phyloP scores from a whole-genome alignment of 2,329 filamentous ascomycete species.

The Nemania sp. region DNA sequence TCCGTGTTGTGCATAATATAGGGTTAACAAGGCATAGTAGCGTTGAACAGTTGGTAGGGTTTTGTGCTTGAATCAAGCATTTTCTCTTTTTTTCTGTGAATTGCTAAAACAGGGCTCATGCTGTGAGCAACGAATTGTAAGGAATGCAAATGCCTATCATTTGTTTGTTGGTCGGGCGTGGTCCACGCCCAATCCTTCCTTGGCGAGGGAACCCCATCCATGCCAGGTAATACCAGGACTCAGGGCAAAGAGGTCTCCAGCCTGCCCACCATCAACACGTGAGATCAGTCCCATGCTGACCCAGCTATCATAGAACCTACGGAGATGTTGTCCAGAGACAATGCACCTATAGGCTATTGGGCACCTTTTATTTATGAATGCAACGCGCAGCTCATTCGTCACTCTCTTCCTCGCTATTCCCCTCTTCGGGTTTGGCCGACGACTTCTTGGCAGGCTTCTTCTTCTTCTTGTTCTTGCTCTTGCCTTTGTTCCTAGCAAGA shows the following conservation, averaged over 20 bases:
- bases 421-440: conserved; percentile 45
- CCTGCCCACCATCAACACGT: conserved; percentile 14
- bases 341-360: conserved; percentile 5
- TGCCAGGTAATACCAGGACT: conserved; percentile 1
- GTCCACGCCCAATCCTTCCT: conserved; percentile 17
- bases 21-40: not conserved
- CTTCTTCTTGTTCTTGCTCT: conserved; percentile 91
- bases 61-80: conserved; percentile 23
- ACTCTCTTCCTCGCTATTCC: conserved; percentile 32
- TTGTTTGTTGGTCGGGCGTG: conserved; percentile 4
- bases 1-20: not conserved
- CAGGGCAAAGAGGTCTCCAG: conserved; percentile 8
- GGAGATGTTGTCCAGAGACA: not conserved
- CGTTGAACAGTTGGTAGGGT: not conserved
- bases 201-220: conserved; percentile 8
- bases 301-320: conserved; percentile 17
- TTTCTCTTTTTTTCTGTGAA: conserved; percentile 21
- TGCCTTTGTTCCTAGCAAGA: conserved; percentile 82
- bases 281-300: conserved; percentile 8
- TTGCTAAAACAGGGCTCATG: conserved; percentile 24
- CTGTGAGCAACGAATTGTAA: conserved; percentile 11
- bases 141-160: conserved; percentile 3
- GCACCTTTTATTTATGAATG: not conserved
- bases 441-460: conserved; percentile 67
- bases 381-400: conserved; percentile 33